Percentiles rank a stretch among this genome's conserved stretches.
Evolutionary conservation across 2,329 filamentous ascomycete species (phyloP).

Genomic region (Grosmannia clavigera): DNA sequence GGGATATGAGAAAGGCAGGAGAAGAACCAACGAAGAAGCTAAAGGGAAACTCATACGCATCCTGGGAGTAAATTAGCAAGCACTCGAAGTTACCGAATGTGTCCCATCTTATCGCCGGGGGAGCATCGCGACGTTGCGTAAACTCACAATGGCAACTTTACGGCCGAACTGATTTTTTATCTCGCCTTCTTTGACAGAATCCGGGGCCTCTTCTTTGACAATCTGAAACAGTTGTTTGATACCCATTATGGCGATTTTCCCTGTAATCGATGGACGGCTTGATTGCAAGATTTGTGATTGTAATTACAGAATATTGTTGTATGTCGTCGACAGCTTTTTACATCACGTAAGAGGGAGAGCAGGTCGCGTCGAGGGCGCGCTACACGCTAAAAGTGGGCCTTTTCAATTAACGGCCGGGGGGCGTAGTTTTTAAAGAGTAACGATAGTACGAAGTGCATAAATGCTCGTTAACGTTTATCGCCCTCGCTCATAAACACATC

Average conservation of each 20-base stretch:
- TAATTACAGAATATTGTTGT: background rate
- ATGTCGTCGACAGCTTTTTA: background rate
- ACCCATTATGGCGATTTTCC: slow-evolving; percentile 33
- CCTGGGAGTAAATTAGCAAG: background rate
- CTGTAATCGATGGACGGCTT: background rate
- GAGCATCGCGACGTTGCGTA: background rate
- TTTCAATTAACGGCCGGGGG: background rate
- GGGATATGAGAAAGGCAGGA: background rate
- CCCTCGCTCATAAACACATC: background rate
- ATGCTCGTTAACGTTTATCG: no score
- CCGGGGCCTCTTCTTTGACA: slow-evolving; percentile 87
- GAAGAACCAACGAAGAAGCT: background rate
- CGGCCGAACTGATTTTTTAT: slow-evolving; percentile 99
- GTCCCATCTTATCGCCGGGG: background rate
- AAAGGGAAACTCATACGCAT: background rate
- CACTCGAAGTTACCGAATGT: background rate
- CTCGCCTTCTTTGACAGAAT: slow-evolving; percentile 88
- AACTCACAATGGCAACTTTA: slow-evolving; percentile 87
- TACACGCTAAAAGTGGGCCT: background rate
- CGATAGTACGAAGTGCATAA: no score
- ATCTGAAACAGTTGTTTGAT: slow-evolving; percentile 67
- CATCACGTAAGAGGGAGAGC: background rate
- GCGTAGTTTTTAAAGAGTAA: no score
- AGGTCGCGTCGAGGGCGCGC: slow-evolving; percentile 1
- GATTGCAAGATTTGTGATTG: background rate